Percentiles rank a stretch among this genome's conserved stretches.
Conservation (phyloP, 208 protist genomes). For the Leptomonas pyrrhocoris region DNA sequence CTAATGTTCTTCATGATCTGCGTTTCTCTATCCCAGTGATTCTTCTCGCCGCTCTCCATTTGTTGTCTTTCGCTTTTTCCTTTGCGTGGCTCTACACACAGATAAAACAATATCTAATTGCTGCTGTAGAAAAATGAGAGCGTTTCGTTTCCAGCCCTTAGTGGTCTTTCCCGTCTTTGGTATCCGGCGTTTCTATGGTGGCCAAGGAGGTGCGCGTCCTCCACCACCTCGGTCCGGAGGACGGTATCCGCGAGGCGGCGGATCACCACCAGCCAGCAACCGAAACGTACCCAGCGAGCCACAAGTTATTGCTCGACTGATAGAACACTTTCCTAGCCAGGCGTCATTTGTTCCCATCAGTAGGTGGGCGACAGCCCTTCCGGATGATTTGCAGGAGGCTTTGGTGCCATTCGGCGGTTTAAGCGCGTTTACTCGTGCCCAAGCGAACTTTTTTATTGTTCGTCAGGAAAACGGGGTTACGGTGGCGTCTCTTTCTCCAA, state of each 20-base stretch:
- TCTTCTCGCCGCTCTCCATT: too few relatives aligned
- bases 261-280: conserved; percentile 18
- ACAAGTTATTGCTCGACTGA: conserved; percentile 62
- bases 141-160: conserved; percentile 10
- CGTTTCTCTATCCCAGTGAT: too few relatives aligned
- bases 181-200: conserved; percentile 14
- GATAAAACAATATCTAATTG: neutral
- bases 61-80: neutral
- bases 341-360: conserved; percentile 54
- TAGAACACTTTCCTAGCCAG: conserved; percentile 57
- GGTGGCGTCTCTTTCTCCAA: conserved; percentile 62
- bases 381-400: conserved; percentile 67
- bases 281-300: conserved; percentile 48
- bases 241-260: conserved; percentile 9
- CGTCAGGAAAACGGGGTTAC: conserved; percentile 63
- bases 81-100: neutral
- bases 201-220: conserved; percentile 1
- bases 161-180: neutral
- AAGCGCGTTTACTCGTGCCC: conserved; percentile 47
- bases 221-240: conserved; percentile 1
- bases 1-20: too few relatives aligned
- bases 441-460: conserved; percentile 80
- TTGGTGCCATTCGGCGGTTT: conserved; percentile 71
- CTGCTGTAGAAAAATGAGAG: conserved; percentile 18
- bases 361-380: conserved; percentile 54